A percentile compares a stretch with the other conserved stretches of the same genome.
These are phyloP conservation scores for Debaryomyces tyrocola DNA, from an alignment of 805 yeast genomes.

Conservation along the genomic window DNA sequence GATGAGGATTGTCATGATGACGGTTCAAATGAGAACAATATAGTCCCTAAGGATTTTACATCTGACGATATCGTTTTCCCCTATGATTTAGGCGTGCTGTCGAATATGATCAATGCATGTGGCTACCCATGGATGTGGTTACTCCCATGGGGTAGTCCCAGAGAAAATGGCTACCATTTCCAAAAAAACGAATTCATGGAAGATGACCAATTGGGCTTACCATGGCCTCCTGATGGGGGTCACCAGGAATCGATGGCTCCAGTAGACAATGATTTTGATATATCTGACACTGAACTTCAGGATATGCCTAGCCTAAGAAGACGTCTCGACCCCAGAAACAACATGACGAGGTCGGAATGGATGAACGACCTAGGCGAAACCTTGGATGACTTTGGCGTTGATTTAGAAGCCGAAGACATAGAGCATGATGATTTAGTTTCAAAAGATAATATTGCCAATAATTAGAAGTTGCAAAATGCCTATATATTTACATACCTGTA, in stretches of 20 bases:
- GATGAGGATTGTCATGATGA: slow-evolving; percentile 5
- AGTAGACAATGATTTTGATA: slow-evolving; percentile 16
- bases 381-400: slow-evolving; percentile 86
- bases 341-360: slow-evolving; percentile 55
- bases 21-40: slow-evolving; percentile 5
- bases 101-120: slow-evolving; percentile 51
- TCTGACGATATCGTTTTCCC: slow-evolving; percentile 79
- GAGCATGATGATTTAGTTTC: slow-evolving; percentile 12
- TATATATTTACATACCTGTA: no score
- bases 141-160: slow-evolving; percentile 68
- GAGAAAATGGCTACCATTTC: slow-evolving; percentile 59
- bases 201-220: slow-evolving; percentile 61
- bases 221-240: slow-evolving; percentile 95
- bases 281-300: slow-evolving; percentile 13
- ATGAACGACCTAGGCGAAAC: slow-evolving; percentile 79
- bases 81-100: slow-evolving; percentile 66
- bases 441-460: no score
- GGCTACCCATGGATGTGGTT: slow-evolving; percentile 72
- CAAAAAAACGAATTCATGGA: slow-evolving; percentile 52
- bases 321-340: slow-evolving; percentile 38
- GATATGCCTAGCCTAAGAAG: slow-evolving; percentile 26
- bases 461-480: no score
- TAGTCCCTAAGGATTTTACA: slow-evolving; percentile 42
- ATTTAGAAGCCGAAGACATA: slow-evolving; percentile 56
- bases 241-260: slow-evolving; percentile 29